phyloP scores from a whole-genome alignment of 257 asterid species.

The Handroanthus guayacan region DNA sequence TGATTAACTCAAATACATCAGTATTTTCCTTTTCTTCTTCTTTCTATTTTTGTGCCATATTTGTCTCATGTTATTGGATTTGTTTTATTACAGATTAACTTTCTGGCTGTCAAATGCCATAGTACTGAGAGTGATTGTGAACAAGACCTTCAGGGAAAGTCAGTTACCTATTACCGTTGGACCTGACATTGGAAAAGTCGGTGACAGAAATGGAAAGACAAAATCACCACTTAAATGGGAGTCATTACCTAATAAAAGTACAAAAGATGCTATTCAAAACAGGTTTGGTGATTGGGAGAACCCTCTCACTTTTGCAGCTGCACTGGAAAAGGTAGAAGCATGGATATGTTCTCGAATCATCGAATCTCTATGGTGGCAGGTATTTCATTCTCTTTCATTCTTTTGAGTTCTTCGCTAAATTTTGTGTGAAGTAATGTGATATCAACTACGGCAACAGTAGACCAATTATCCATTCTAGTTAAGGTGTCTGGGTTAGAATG shows the following conservation, averaged over 20 bases:
- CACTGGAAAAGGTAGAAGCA: slow-evolving; percentile 70
- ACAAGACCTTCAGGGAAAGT: slow-evolving; percentile 45
- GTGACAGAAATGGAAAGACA: slow-evolving; percentile 39
- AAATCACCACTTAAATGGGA: slow-evolving; percentile 57
- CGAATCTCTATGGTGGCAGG: slow-evolving; percentile 94
- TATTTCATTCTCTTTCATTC: slow-evolving; percentile 25
- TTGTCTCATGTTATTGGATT: slow-evolving; percentile 4
- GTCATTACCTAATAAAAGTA: slow-evolving; percentile 44
- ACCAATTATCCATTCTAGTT: neutral
- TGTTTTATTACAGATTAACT: slow-evolving; percentile 57
- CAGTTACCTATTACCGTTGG: slow-evolving; percentile 44
- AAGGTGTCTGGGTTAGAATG: neutral
- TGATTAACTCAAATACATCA: neutral
- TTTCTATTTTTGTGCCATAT: neutral
- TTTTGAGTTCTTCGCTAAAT: slow-evolving; percentile 1
- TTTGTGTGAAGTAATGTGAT: neutral
- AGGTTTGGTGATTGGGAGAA: slow-evolving; percentile 62
- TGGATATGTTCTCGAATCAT: slow-evolving; percentile 76
- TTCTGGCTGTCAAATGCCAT: slow-evolving; percentile 78
- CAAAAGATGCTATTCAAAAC: slow-evolving; percentile 38
- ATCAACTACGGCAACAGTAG: neutral
- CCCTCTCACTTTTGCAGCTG: slow-evolving; percentile 55
- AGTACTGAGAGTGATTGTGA: slow-evolving; percentile 62
- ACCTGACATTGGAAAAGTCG: slow-evolving; percentile 33
- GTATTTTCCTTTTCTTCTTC: neutral